Evolutionary conservation across 305 asterid species (phyloP).

Genomic region (Nicotiana rustica): DNA sequence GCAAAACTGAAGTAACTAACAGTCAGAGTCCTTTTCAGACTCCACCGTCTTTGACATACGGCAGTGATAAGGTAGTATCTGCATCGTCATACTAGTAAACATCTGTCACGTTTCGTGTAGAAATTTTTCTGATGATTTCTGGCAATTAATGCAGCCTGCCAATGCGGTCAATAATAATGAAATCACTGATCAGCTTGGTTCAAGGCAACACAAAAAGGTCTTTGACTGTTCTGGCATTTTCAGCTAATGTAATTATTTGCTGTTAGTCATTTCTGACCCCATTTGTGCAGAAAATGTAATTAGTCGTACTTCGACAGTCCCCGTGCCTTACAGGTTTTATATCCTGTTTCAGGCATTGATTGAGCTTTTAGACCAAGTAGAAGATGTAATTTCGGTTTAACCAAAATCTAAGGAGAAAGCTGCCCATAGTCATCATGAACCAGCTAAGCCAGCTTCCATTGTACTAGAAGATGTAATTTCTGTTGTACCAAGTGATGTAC

Average conservation of each 20-base stretch:
- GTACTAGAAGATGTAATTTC: slow-evolving; percentile 81
- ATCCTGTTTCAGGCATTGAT: slow-evolving; percentile 68
- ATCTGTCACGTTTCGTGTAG: slow-evolving; percentile 33
- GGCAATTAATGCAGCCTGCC: slow-evolving; percentile 57
- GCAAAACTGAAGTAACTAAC: slow-evolving; percentile 50
- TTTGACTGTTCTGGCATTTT: slow-evolving; percentile 29
- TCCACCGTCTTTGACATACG: slow-evolving; percentile 86
- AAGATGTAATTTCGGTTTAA: slow-evolving; percentile 86
- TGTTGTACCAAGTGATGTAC: slow-evolving; percentile 53
- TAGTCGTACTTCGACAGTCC: slow-evolving; percentile 22
- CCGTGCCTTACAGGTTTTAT: slow-evolving; percentile 28
- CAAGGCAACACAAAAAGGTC: slow-evolving; percentile 91
- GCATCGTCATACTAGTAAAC: slow-evolving; percentile 31
- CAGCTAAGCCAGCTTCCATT: slow-evolving; percentile 50
- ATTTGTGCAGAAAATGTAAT: slow-evolving; percentile 29
- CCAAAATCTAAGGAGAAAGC: slow-evolving; percentile 48
- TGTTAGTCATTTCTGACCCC: slow-evolving; percentile 23
- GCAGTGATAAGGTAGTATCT: slow-evolving; percentile 71
- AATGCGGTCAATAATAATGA: slow-evolving; percentile 52
- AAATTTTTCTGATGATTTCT: slow-evolving; percentile 38
- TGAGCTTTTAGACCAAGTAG: slow-evolving; percentile 95
- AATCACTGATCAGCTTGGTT: slow-evolving; percentile 55
- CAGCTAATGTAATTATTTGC: slow-evolving; percentile 28
- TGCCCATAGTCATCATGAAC: slow-evolving; percentile 49
- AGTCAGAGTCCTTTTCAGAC: slow-evolving; percentile 89